Evolutionary conservation across 345 rosid species (phyloP), one percentile per base, ranked within the genome.

Genomic region (Ceriops decandra): DNA sequence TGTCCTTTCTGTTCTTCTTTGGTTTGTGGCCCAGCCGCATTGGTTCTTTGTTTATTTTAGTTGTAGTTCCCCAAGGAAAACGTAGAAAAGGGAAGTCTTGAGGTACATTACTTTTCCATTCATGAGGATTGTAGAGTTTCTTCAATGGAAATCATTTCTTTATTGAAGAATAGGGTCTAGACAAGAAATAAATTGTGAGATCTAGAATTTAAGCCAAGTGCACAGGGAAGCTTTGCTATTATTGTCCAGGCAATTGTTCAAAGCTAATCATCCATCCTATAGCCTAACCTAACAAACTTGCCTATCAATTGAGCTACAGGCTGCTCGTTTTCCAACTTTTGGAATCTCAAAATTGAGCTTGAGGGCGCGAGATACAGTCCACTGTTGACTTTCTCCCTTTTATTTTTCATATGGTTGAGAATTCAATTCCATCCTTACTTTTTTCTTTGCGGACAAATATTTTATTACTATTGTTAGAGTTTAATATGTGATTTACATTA

Each of bases 361-460:
- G 71, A 60, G 26, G 49, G 22, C 52, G 33, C 16, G 17, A 2
- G 4, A 27, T 17, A 38, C 7, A 36, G 20, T 53, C 38, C 27
- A 51, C 22, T 51, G 9, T 52, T 47, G 64, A 64, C 60, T 60
- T 60, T 59, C 47, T 66, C 53, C 32, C 38, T 21, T 52, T 64
- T 51, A 59, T 33, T 60, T 60, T 33, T 66, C 26, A 26, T 62
- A 67, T 65, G 32, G 31, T 51, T 21, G 66, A 71, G 49, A 59
- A 10, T 69, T 64, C 62, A 71, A 60, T 51, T 53, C n/a, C 64
- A 62, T 38, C 72, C 32, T 36, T 74, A 2, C 64, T 26, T 38
- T 59, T 56, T 63, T 72, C 62, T 33, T 19, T 1, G n/a, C 33
- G 33, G 42, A 51, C 65, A n/a, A 21, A 33, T 63, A 67, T 72